Evolutionary conservation across 306 rosid species (phyloP).

Genomic region (Castanea crenata): DNA sequence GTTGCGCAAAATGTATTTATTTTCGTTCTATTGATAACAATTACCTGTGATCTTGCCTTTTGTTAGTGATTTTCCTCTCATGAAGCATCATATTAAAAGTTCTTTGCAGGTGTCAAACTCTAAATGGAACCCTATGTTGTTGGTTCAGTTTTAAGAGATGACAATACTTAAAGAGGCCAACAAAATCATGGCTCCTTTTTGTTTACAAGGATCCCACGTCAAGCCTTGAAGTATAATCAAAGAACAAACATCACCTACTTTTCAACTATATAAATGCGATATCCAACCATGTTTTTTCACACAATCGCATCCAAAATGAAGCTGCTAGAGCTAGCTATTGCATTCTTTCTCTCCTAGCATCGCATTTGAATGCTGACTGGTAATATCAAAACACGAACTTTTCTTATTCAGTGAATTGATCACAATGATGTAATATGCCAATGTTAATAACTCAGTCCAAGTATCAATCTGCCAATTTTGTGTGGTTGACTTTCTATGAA

Average conservation of each 20-base stretch:
- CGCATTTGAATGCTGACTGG: constrained; percentile 38
- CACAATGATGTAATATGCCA: too few species aligned
- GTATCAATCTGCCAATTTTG: too few species aligned
- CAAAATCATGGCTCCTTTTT: constrained; percentile 22
- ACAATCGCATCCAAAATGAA: constrained; percentile 40
- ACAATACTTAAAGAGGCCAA: constrained; percentile 20
- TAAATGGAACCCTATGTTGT: neutral
- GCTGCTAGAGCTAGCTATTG: constrained; percentile 18
- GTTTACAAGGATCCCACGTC: constrained; percentile 40
- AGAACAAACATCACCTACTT: constrained; percentile 26
- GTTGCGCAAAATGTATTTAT: neutral
- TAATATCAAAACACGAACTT: constrained; percentile 19
- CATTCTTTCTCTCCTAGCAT: constrained; percentile 31
- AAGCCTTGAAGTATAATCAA: constrained; percentile 60
- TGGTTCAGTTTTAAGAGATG: constrained; percentile 26
- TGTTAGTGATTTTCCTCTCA: neutral
- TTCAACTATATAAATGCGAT: constrained; percentile 13
- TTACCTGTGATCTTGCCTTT: neutral
- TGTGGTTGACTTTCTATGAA: too few species aligned
- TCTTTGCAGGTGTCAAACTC: constrained; percentile 22
- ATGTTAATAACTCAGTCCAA: too few species aligned
- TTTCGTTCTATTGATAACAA: neutral
- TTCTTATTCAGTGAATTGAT: neutral
- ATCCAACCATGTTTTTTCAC: constrained; percentile 10
- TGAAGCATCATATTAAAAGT: neutral